These are phyloP conservation scores for Ustilaginoidea virens DNA, from an alignment of 2,329 filamentous ascomycete genomes.

Conservation along the genomic window DNA sequence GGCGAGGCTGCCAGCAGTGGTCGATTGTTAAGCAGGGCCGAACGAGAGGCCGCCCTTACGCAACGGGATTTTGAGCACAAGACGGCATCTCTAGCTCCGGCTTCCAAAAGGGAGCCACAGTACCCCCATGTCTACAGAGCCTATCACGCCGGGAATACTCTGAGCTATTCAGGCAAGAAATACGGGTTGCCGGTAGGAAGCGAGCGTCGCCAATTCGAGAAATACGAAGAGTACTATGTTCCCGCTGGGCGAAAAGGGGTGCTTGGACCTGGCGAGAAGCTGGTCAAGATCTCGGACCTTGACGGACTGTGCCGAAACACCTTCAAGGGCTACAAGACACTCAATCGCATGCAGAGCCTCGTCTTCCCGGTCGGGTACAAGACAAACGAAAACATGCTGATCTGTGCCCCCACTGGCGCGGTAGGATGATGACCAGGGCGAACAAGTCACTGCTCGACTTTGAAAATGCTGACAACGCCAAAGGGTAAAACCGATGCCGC, in stretches of 20 bases:
- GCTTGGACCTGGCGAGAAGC: conserved; percentile 54
- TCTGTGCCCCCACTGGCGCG: conserved; percentile 92
- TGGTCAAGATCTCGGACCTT: conserved; percentile 67
- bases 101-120: conserved; percentile 54
- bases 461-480: too few species aligned
- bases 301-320: conserved; percentile 84
- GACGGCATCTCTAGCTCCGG: conserved; percentile 51
- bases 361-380: conserved; percentile 92
- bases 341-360: conserved; percentile 97
- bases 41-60: conserved; percentile 66
- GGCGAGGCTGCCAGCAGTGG: conserved; percentile 18
- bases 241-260: conserved; percentile 69
- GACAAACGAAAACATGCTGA: conserved; percentile 96
- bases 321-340: conserved; percentile 80
- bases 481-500: conserved; percentile 94
- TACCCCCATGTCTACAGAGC: conserved; percentile 91
- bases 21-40: conserved; percentile 54
- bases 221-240: conserved; percentile 80
- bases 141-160: conserved; percentile 70
- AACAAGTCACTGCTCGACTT: not conserved
- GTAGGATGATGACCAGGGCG: conserved; percentile 23
- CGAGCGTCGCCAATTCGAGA: conserved; percentile 51
- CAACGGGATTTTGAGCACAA: conserved; percentile 75
- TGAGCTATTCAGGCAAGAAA: conserved; percentile 65
- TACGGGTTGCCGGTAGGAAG: conserved; percentile 71